A percentile compares a stretch with the other conserved stretches of the same genome.
These are phyloP conservation scores for Chlamydomonas eustigma DNA, from an alignment of 139 green algal genomes.

Conservation along the genomic window DNA sequence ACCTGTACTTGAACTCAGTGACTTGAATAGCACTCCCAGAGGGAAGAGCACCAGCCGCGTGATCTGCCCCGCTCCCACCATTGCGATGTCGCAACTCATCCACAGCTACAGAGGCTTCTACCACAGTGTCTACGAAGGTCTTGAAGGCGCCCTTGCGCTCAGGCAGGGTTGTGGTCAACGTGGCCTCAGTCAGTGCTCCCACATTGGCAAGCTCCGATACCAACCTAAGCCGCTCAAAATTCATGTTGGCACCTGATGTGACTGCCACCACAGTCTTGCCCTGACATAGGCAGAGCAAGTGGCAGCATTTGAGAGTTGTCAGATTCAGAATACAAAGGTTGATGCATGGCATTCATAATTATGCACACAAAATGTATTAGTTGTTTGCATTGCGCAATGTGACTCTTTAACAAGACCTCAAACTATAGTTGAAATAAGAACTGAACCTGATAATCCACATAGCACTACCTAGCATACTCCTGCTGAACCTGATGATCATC, in stretches of 20 bases:
- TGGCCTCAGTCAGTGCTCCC: slow-evolving; percentile 75
- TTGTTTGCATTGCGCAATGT: no score
- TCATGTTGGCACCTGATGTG: slow-evolving; percentile 86
- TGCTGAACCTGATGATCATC: neutral
- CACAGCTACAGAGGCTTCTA: slow-evolving; percentile 7
- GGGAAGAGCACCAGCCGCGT: neutral
- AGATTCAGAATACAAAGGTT: no score
- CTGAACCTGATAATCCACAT: slow-evolving; percentile 52
- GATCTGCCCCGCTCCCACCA: slow-evolving; percentile 30
- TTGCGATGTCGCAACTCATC: slow-evolving; percentile 1
- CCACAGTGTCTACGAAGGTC: slow-evolving; percentile 52
- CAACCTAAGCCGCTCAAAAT: slow-evolving; percentile 94
- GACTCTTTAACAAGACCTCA: no score
- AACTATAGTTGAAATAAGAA: slow-evolving; percentile 91
- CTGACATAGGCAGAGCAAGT: no score
- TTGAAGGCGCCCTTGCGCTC: slow-evolving; percentile 72
- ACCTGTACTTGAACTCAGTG: slow-evolving; percentile 97
- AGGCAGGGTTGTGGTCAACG: slow-evolving; percentile 80
- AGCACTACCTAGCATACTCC: neutral
- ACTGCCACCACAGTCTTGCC: slow-evolving; percentile 67
- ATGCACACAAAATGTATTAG: no score
- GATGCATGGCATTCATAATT: no score
- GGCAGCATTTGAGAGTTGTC: no score
- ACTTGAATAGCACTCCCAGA: slow-evolving; percentile 39
- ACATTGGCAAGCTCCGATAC: slow-evolving; percentile 92